These are phyloP conservation scores for Aegle marmelos DNA, from an alignment of 345 rosid species.

Conservation along the genomic window DNA sequence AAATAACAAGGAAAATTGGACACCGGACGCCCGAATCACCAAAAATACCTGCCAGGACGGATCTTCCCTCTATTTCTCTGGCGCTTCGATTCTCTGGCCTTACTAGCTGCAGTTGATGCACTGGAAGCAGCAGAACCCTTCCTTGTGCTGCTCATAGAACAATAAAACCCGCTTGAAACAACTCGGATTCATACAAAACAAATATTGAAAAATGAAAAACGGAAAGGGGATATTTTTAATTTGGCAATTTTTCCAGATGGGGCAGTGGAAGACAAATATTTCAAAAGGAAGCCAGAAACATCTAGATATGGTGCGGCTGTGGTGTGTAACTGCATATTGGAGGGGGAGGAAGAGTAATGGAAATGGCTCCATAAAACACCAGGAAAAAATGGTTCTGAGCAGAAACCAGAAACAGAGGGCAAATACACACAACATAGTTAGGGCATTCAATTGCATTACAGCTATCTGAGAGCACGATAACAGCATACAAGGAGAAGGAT, in stretches of 20 bases:
- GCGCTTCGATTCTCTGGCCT: conserved; percentile 68
- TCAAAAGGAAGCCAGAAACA: neutral
- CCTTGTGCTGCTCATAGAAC: conserved; percentile 56
- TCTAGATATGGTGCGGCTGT: neutral
- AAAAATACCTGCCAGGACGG: conserved; percentile 82
- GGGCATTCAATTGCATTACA: neutral
- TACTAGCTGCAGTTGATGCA: conserved; percentile 57
- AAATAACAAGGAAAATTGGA: conserved; percentile 2
- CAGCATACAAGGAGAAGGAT: neutral
- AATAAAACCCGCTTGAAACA: conserved; percentile 2
- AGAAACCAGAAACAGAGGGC: neutral
- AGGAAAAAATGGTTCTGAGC: neutral
- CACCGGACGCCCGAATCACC: neutral
- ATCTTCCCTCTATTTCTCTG: conserved; percentile 80
- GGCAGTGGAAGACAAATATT: neutral
- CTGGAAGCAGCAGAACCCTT: conserved; percentile 69
- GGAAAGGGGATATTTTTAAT: neutral
- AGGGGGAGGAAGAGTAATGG: neutral
- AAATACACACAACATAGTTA: neutral
- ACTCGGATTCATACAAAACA: neutral
- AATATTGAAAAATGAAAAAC: neutral
- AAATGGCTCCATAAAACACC: neutral
- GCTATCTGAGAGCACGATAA: neutral
- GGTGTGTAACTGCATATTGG: neutral
- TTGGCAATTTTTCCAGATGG: neutral